A percentile compares a stretch with the other conserved stretches of the same genome.
Evolutionary conservation across 139 green algal genomes (phyloP).

Genomic region (Coccomyxa sp.): DNA sequence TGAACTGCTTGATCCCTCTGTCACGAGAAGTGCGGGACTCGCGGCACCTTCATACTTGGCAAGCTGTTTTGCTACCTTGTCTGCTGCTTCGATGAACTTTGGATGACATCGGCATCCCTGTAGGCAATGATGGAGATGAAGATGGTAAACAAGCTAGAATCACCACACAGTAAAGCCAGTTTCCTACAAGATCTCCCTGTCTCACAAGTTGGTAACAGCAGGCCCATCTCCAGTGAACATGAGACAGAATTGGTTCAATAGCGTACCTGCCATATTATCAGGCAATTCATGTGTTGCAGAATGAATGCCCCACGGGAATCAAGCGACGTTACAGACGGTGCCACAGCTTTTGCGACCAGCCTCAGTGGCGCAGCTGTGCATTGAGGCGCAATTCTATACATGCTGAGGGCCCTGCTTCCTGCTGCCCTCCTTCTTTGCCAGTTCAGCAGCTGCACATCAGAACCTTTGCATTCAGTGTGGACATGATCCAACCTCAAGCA

Average conservation of each 20-base stretch:
- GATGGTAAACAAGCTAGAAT: too few species aligned
- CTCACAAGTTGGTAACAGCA: too few species aligned
- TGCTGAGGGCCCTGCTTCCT: conserved; percentile 33
- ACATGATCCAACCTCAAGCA: too few species aligned
- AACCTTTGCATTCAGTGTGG: neutral
- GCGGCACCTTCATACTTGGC: neutral
- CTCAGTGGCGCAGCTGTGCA: conserved; percentile 50
- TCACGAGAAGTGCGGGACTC: neutral
- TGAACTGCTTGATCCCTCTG: neutral
- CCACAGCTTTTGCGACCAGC: conserved; percentile 49
- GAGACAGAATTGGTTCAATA: too few species aligned
- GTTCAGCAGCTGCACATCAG: conserved; percentile 69
- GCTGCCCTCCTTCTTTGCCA: conserved; percentile 73
- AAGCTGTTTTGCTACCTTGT: neutral
- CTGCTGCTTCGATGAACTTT: neutral
- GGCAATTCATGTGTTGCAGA: conserved; percentile 13
- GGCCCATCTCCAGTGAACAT: too few species aligned
- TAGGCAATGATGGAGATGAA: neutral
- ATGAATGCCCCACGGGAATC: conserved; percentile 67
- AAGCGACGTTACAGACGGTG: conserved; percentile 26
- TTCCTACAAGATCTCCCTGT: too few species aligned
- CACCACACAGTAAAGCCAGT: too few species aligned
- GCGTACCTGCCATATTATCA: neutral
- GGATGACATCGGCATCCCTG: neutral
- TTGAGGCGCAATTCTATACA: conserved; percentile 71